These are phyloP conservation scores for Cyberlindnera japonica DNA, from an alignment of 805 yeast genomes.

Conservation along the genomic window DNA sequence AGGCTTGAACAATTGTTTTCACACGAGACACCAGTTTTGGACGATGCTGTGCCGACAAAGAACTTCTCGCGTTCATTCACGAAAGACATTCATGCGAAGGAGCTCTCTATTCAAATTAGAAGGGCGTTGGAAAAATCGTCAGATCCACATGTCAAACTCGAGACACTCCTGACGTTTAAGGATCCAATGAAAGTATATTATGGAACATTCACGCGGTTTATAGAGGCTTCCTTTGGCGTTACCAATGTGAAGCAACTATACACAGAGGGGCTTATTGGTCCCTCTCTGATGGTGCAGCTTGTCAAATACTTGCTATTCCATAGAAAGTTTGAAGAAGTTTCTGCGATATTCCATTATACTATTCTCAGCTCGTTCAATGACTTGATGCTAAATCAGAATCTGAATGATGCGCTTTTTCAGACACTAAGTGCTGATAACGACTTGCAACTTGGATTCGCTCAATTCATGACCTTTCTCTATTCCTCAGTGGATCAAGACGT, in stretches of 20 bases:
- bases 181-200: conserved; percentile 12
- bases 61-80: conserved; percentile 4
- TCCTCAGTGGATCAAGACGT: conserved; percentile 8
- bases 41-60: background rate
- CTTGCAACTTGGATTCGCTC: conserved; percentile 13
- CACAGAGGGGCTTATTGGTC: conserved; percentile 4
- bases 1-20: background rate
- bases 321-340: conserved; percentile 12
- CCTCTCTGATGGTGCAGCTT: conserved; percentile 13
- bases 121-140: conserved; percentile 5
- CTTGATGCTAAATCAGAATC: conserved; percentile 1
- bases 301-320: conserved; percentile 10
- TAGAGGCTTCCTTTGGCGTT: conserved; percentile 12
- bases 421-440: conserved; percentile 16
- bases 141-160: conserved; percentile 21
- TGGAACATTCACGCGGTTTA: conserved; percentile 8
- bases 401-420: conserved; percentile 10
- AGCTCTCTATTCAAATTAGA: conserved; percentile 7
- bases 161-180: conserved; percentile 10
- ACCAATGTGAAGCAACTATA: conserved; percentile 3
- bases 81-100: background rate
- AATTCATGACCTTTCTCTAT: conserved; percentile 16
- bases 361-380: conserved; percentile 7
- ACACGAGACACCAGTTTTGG: background rate
- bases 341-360: conserved; percentile 9